Percentiles rank a stretch among this genome's conserved stretches.
These are phyloP conservation scores for Aureobasidium uvarum DNA, from an alignment of 2,329 filamentous ascomycete species.

Conservation along the genomic window DNA sequence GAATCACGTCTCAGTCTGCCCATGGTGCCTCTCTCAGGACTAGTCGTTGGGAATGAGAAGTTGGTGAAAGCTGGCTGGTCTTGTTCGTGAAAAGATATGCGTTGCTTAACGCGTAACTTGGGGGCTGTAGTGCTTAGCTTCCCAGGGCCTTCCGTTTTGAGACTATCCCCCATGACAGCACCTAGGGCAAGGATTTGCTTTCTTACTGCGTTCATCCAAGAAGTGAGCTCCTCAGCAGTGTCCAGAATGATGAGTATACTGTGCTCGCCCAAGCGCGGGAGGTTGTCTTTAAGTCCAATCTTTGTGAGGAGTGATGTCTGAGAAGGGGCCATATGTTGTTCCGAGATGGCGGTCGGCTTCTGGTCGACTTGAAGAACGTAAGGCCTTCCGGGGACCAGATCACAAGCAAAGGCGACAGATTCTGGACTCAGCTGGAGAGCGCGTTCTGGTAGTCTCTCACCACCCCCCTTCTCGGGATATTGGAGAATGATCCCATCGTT, in stretches of 20 bases:
- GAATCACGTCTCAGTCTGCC: slow-evolving; percentile 7
- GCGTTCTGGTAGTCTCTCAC: slow-evolving; percentile 71
- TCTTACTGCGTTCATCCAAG: slow-evolving; percentile 68
- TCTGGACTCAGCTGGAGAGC: slow-evolving; percentile 68
- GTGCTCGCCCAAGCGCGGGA: slow-evolving; percentile 55
- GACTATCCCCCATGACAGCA: slow-evolving; percentile 49
- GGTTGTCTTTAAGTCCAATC: slow-evolving; percentile 58
- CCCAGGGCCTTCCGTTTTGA: background rate
- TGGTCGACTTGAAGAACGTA: slow-evolving; percentile 78
- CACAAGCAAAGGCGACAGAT: slow-evolving; percentile 76
- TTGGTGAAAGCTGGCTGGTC: slow-evolving; percentile 14
- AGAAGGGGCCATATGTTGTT: background rate
- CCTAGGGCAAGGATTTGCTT: slow-evolving; percentile 68
- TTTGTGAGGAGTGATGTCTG: slow-evolving; percentile 45
- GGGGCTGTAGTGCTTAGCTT: slow-evolving; percentile 8
- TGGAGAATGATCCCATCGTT: slow-evolving; percentile 72
- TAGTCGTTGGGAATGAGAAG: slow-evolving; percentile 5
- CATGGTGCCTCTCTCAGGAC: background rate
- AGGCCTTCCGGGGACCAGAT: slow-evolving; percentile 74
- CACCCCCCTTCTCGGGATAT: slow-evolving; percentile 67
- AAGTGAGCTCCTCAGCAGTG: slow-evolving; percentile 69
- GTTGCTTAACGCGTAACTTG: slow-evolving; percentile 1
- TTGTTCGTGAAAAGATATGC: background rate
- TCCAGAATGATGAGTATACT: slow-evolving; percentile 73
- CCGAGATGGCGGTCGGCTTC: background rate